Base-by-base conservation (phyloP, 148 eudicot species). In the Vaccinium myrtillus region DNA sequence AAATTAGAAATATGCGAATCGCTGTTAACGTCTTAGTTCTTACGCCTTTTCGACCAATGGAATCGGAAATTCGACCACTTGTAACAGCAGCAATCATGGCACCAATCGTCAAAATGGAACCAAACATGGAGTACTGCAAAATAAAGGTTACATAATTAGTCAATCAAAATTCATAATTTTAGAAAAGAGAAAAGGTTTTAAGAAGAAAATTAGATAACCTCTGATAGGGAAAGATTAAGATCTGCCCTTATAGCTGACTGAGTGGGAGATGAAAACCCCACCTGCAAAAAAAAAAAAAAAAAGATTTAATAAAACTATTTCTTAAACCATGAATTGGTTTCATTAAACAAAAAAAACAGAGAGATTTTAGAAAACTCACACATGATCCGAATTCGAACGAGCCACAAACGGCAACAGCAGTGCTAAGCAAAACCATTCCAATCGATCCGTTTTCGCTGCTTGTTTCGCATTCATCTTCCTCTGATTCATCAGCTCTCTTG, bases 231-330 rank as follows among this genome's bases (percentile, higher is more conserved):
- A 46, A 95, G 88, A 88, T 86, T 73, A 65, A 95, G 92, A 83
- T 95, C 96, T 61, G 88, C 83, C 54, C 93, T 91, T 65, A 95
- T 95, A 50, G 90, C 96, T 79, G 95, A 91, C 82, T 95, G 98
- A 76, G 93, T 85, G n/a, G 98, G 96, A 70, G 98, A 90, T 70
- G 98, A 93, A 83, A 90, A 95, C 18, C 98, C 96, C 88, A 93
- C 96, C 98, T 95, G 88, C 93, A 39, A 21, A 23, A 69, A 75
- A 2, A 48, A 56, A 48, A 56, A 80, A 53, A 76, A 51, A 27
- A 73, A 23, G 85, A 65, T 9, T 2, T 25, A 14, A 11, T 8
- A 56, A 7, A 21, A 61, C 69, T 21, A 2, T 65, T 23, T n/a
- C 32, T 10, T 25, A 14, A 10, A 23, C 71, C 5, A 25, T 67